Percentiles rank a stretch among this genome's conserved stretches.
Conservation (phyloP, 1,139 yeast species). For the Scheffersomyces lignicola region DNA sequence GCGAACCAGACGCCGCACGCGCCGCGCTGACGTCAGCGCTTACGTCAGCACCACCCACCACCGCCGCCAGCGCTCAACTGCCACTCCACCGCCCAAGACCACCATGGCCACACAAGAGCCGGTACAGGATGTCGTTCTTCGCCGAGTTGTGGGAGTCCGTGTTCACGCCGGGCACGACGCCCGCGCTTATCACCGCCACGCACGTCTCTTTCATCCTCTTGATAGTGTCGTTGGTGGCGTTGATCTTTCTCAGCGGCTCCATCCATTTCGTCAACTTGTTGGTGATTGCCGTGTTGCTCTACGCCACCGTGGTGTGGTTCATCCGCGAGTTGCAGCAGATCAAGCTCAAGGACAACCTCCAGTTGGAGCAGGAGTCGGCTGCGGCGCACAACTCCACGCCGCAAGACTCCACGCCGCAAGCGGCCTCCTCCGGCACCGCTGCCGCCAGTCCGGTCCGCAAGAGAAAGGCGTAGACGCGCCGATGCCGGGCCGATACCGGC, state of each 20-base stretch:
- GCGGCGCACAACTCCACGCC: too few species aligned
- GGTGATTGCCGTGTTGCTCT: conserved; percentile 66
- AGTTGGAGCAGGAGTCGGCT: conserved; percentile 16
- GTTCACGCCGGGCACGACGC: conserved; percentile 93
- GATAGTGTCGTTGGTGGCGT: conserved; percentile 48
- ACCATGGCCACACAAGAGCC: too few species aligned
- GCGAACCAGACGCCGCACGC: too few species aligned
- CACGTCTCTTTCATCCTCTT: conserved; percentile 33
- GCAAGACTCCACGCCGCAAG: conserved; percentile 1
- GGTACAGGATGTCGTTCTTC: conserved; percentile 48
- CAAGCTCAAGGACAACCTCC: conserved; percentile 31
- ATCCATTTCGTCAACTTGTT: conserved; percentile 78
- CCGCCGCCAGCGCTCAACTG: too few species aligned
- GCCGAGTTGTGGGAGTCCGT: conserved; percentile 85
- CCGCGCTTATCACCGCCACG: conserved; percentile 74
- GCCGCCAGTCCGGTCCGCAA: conserved; percentile 8
- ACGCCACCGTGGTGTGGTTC: conserved; percentile 88
- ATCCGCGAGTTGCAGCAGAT: conserved; percentile 63
- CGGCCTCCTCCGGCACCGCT: conserved; percentile 1
- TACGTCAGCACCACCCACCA: too few species aligned
- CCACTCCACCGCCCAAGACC: too few species aligned
- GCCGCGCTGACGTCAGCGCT: too few species aligned
- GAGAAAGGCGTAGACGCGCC: conserved; percentile 11
- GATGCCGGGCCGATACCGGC: neutral
- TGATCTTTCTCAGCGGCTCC: conserved; percentile 64